Conservation (phyloP, 2,329 filamentous ascomycete genomes). For the Colletotrichum liaoningense region DNA sequence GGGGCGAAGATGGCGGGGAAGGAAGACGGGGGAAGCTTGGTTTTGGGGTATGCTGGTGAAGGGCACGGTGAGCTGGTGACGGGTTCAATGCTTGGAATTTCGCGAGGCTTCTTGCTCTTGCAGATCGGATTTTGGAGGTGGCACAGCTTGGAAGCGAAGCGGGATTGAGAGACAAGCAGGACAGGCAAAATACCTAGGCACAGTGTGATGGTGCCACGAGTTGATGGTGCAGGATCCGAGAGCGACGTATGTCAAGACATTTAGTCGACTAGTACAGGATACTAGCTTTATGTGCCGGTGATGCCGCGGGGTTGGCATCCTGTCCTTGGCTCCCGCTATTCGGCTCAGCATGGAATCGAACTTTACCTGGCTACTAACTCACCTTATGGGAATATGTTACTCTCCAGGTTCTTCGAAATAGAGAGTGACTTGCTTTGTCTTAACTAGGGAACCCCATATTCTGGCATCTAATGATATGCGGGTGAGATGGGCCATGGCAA, state of each 20-base stretch:
- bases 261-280: not conserved
- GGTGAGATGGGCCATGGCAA: not conserved
- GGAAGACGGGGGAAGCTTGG: not conserved
- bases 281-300: not conserved
- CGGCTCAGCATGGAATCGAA: not conserved
- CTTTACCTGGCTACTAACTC: not conserved
- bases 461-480: not conserved
- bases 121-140: not conserved
- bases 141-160: not conserved
- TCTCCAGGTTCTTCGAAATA: not conserved
- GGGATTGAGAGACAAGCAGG: not conserved
- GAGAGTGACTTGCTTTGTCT: not conserved
- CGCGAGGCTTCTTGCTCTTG: not conserved
- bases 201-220: not conserved
- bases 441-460: not conserved
- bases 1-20: not conserved
- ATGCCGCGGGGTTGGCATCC: not conserved
- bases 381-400: not conserved
- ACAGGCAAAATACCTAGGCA: not conserved
- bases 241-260: constrained; percentile 35
- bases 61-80: not conserved
- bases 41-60: not conserved
- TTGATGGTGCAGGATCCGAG: constrained; percentile 8
- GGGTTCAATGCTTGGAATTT: not conserved
- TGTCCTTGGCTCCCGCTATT: not conserved